Percentiles rank a stretch among this genome's conserved stretches.
Conservation (phyloP, 768 basidiomycete genomes). For the Auricularia sp. region DNA sequence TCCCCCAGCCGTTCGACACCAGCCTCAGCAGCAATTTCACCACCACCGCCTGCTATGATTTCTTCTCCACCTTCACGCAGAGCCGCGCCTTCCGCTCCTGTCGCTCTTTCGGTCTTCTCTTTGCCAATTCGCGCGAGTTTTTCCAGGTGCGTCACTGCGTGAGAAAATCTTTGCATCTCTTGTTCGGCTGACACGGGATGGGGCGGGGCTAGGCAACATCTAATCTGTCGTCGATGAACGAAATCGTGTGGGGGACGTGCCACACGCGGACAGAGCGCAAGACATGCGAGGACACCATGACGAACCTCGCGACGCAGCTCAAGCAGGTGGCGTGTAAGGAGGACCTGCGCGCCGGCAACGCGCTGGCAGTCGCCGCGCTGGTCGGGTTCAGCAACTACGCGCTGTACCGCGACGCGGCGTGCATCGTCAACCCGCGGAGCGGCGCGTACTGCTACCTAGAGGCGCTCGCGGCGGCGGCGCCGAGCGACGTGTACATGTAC, state of each 20-base stretch:
- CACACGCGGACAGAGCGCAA: conserved; percentile 41
- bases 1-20: conserved; percentile 66
- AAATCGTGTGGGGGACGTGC: conserved; percentile 71
- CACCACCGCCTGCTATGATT: conserved; percentile 50
- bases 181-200: conserved; percentile 1
- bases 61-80: conserved; percentile 69
- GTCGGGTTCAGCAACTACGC: conserved; percentile 56
- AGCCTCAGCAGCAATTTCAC: conserved; percentile 58
- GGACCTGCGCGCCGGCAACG: conserved; percentile 47
- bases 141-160: conserved; percentile 34
- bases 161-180: background rate
- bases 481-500: conserved; percentile 68
- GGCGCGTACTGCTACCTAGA: conserved; percentile 67
- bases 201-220: conserved; percentile 55
- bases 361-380: conserved; percentile 44
- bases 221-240: conserved; percentile 53
- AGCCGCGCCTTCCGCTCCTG: conserved; percentile 55
- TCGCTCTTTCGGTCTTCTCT: conserved; percentile 62
- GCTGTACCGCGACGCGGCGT: conserved; percentile 53
- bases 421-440: conserved; percentile 45
- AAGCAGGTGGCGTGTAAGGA: conserved; percentile 36
- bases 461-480: conserved; percentile 45
- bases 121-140: conserved; percentile 45
- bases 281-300: conserved; percentile 61
- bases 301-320: conserved; percentile 44